Base-by-base conservation (phyloP, 1,284 basidiomycete species). In the Moniliophthora roreri region DNA sequence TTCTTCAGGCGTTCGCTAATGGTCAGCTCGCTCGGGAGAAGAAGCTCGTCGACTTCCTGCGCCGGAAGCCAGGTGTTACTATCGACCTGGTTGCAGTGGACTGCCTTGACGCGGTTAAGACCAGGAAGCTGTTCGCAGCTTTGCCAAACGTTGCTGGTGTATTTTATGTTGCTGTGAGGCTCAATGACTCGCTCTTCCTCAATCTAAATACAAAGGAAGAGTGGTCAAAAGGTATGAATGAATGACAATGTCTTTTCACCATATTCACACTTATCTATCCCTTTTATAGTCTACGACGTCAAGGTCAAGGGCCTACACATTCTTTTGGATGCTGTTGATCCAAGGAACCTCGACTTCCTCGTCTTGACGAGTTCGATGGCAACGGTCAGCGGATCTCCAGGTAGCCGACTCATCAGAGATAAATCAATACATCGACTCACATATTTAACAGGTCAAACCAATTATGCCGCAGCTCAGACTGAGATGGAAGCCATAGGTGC, bases 151-250 rank as follows among this genome's bases (percentile, higher is more conserved):
- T 49, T 5, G 60, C 50, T 24, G 60, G 60, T 13, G 47, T 61
- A 20, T 61, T 61, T 49, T 55, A 58, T 50, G 21, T 61, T n/a
- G 48, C 60, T 39, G 59, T 56, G 9, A 46, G 41, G 18, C 54
- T 61, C 39, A 56, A 58, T 21, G 60, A 61, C 48, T 39, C 46
- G 15, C 44, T 58, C 4, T 59, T 59, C 50, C 36, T 53, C 36
- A 61, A 58, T 40, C 28, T 61, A 21, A 56, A 20, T 3, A 44
- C 56, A 5, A 51, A 53, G 20, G 46, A 59, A n/a, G 53, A 59
- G 26, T 61, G 59, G 59, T 53, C 50, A 24, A 54, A 35, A 50
- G 59, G 59, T 59, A 50, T 37, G 13, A 40, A 6, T 32, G 28
- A 11, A 11, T 11, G 6, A 6, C 4, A 8, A 15, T 24, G 4